Evolutionary conservation across 805 yeast species (phyloP), one percentile per base, ranked within the genome.

Genomic region (Barnettozyma wickerhamii): DNA sequence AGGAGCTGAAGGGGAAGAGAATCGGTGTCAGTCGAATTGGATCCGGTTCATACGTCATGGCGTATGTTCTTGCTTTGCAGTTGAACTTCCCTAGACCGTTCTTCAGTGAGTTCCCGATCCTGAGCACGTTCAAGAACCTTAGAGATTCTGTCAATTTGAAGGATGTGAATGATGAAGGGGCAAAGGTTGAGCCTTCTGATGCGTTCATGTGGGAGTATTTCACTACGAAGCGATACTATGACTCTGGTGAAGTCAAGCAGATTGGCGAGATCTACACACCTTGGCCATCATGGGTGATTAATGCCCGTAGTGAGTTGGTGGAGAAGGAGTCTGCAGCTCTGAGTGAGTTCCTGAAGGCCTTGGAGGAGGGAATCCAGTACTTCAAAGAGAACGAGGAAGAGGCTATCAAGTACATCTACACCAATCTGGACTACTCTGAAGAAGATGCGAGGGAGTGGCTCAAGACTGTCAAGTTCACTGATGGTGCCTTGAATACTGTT

Each of bases 191-290:
- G 23, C 58, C 69, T 17, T 70, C 81, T 27, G 96, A 89, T 56
- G 95, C 91, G 3, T 89, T 89, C 62, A 84, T 90, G 95, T 89
- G 97, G 97, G 97, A 89, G 56, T 75, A 84, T 62, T 89, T 89
- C 68, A 89, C 97, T 1, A 79, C 90, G 26, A 89, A 89, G 58
- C 78, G 77, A 58, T 89, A 85, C 65, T 87, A 84, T 60, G 96
- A 86, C 55, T 72, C 65, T 41, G 74, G 77, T 17, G 96, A 88
- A 53, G 81, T 90, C 63, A 86, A 84, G 63, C 69, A 75, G 50
- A 79, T 89, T 45, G 97, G 95, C 13, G 86, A 84, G 49, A 88
- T 89, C 42, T 85, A 84, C 63, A 89, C 97, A 1, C 97, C 97
- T 15, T 89, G 97, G 97, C 91, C 96, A 10, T 84, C 95, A 2